Evolutionary conservation across 129 eudicot genomes (phyloP).

Genomic region (Tagetes patula): DNA sequence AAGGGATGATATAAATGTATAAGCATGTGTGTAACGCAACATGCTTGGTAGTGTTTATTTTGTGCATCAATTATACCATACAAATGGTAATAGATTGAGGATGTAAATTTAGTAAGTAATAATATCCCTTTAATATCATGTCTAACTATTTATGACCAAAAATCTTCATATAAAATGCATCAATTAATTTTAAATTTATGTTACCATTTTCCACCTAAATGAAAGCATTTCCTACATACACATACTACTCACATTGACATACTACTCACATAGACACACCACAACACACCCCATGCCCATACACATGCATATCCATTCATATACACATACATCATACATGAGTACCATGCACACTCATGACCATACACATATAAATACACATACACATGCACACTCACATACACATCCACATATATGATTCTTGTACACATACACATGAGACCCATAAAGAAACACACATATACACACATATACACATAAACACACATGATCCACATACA

Average conservation of each 20-base stretch:
- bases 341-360: too few relatives aligned
- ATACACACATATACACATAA: neutral
- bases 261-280: too few relatives aligned
- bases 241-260: neutral
- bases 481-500: too few relatives aligned
- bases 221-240: neutral
- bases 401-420: neutral
- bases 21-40: too few relatives aligned
- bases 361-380: neutral
- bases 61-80: too few relatives aligned
- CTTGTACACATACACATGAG: neutral
- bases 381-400: neutral
- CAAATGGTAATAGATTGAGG: neutral
- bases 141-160: neutral
- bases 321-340: neutral
- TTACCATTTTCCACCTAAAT: neutral
- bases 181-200: neutral
- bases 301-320: neutral
- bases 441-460: neutral
- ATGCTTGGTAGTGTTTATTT: too few relatives aligned
- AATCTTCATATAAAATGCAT: neutral
- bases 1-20: too few relatives aligned
- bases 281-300: too few relatives aligned
- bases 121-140: neutral
- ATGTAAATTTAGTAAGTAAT: neutral